Evolutionary conservation across 2,329 filamentous ascomycete species (phyloP).

Genomic region (Botrytis aclada): DNA sequence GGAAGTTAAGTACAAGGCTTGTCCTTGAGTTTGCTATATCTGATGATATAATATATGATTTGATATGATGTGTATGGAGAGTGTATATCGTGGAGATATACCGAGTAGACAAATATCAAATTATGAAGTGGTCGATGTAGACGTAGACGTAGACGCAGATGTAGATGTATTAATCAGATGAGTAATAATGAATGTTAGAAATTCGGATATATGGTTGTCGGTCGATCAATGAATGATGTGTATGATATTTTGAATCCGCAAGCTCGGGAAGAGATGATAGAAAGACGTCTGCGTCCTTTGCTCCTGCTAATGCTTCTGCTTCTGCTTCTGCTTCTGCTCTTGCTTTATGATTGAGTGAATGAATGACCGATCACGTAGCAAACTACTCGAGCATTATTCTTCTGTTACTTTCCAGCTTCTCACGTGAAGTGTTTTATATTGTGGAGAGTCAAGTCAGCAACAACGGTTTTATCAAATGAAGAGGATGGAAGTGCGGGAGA

Average conservation of each 20-base stretch:
- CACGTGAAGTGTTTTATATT: slow-evolving; percentile 1
- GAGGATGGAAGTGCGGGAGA: not conserved
- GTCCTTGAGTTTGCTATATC: not conserved
- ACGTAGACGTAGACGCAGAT: not conserved
- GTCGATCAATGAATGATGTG: not conserved
- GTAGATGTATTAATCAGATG: not conserved
- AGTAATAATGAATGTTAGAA: not conserved
- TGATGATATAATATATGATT: not conserved
- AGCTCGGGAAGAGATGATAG: not conserved
- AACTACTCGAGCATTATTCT: not conserved
- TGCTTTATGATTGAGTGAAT: not conserved
- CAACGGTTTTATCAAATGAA: not conserved
- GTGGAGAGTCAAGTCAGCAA: slow-evolving; percentile 1
- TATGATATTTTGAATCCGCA: not conserved
- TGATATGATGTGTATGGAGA: not conserved
- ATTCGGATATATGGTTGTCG: not conserved
- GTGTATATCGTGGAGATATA: not conserved
- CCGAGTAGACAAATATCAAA: not conserved
- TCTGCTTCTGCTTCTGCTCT: not conserved
- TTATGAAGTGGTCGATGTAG: not conserved
- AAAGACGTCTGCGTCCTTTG: not conserved
- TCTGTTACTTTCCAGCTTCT: not conserved
- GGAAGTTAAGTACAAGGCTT: slow-evolving; percentile 5
- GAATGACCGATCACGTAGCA: not conserved
- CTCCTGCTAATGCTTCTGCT: not conserved